These are phyloP conservation scores for Erysiphe pisi DNA, from an alignment of 2,329 filamentous ascomycete species.

Conservation along the genomic window DNA sequence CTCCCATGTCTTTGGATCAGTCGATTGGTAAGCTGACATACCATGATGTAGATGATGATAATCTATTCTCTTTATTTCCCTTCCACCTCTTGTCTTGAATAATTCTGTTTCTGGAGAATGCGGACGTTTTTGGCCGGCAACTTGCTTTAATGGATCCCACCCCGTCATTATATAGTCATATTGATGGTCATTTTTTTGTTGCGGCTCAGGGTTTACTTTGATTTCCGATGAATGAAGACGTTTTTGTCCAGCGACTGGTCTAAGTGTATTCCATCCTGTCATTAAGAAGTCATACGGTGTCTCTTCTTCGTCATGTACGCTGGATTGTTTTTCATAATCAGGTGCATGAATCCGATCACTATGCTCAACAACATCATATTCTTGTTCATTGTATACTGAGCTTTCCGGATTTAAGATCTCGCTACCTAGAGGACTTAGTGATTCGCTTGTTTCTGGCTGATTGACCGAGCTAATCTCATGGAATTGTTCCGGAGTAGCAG, in stretches of 20 bases:
- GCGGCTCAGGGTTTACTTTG: no score
- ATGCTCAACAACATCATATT: no score
- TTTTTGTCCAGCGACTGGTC: not conserved
- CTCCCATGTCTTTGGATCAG: not conserved
- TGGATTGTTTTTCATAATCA: no score
- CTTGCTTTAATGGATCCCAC: not conserved
- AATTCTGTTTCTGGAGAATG: conserved; percentile 4
- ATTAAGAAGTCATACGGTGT: not conserved
- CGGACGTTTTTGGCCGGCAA: not conserved
- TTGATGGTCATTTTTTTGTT: not conserved
- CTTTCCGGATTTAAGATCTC: no score
- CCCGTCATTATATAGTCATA: conserved; percentile 4
- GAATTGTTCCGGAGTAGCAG: no score
- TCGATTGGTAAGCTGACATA: not conserved
- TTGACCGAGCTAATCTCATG: no score
- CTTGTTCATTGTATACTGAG: no score
- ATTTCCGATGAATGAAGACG: not conserved
- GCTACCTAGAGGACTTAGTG: no score
- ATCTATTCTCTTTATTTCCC: not conserved
- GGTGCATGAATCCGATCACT: no score
- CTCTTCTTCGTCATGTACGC: not conserved
- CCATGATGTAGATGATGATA: not conserved
- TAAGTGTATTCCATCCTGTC: not conserved
- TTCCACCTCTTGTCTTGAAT: not conserved
- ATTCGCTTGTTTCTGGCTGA: no score